Conservation (phyloP, 495 filamentous ascomycete species). For the Sporormia fimetaria region DNA sequence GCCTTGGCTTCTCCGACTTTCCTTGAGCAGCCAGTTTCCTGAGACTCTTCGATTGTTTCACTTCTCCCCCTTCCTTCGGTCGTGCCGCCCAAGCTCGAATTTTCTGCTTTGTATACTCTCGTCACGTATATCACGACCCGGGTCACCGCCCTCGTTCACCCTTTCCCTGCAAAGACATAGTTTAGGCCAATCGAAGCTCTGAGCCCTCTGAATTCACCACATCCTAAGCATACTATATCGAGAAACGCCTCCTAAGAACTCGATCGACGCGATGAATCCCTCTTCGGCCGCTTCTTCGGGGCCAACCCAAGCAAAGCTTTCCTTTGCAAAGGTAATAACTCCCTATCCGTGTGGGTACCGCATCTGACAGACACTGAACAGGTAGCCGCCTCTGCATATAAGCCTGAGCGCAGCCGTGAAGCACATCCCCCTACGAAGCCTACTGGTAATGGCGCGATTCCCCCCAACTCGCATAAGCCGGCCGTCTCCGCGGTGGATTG, state of each 20-base stretch:
- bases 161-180: no score
- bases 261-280: conserved; percentile 24
- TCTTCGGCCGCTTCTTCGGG: conserved; percentile 13
- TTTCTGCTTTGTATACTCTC: conserved; percentile 16
- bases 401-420: conserved; percentile 13
- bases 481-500: no score
- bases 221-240: no score
- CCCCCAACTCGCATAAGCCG: no score
- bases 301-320: conserved; percentile 29
- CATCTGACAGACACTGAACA: conserved; percentile 23
- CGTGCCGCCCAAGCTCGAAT: neutral
- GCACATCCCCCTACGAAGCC: conserved; percentile 1
- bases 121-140: no score
- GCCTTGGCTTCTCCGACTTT: conserved; percentile 31
- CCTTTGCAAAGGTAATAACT: conserved; percentile 44
- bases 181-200: no score
- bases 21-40: conserved; percentile 34
- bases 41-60: conserved; percentile 22
- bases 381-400: conserved; percentile 43
- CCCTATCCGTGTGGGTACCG: neutral
- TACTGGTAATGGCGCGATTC: conserved; percentile 7
- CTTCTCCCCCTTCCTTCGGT: conserved; percentile 24
- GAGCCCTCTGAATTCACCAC: no score
- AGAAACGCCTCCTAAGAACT: conserved; percentile 6
- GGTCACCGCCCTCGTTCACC: no score